These are phyloP conservation scores for Holtermanniella nyarrowii DNA, from an alignment of 768 basidiomycete species.

Conservation along the genomic window DNA sequence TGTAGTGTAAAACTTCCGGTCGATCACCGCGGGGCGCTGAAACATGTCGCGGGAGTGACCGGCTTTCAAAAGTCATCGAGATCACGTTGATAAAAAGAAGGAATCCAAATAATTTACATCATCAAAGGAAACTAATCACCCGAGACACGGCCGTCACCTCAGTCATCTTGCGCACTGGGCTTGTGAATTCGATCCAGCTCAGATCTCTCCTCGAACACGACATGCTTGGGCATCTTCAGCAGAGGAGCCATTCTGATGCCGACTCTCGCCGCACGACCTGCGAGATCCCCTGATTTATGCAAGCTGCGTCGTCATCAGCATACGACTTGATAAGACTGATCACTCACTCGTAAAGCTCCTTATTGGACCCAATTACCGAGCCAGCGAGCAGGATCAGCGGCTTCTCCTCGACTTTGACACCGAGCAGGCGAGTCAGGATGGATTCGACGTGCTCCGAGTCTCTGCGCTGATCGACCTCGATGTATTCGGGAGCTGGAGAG, in stretches of 20 bases:
- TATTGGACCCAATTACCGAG: not conserved
- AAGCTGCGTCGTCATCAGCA: not conserved
- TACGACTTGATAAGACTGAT: not conserved
- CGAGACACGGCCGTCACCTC: no score
- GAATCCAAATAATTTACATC: no score
- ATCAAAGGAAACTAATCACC: no score
- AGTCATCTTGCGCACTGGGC: no score
- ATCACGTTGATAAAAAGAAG: no score
- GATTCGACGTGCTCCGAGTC: slow-evolving; percentile 11
- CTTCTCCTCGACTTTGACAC: slow-evolving; percentile 1
- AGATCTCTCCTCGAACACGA: not conserved
- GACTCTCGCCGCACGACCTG: not conserved
- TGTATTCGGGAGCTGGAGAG: slow-evolving; percentile 18
- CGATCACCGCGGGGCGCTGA: no score
- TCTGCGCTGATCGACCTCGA: slow-evolving; percentile 27
- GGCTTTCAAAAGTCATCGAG: no score
- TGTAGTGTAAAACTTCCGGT: no score
- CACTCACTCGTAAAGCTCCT: not conserved
- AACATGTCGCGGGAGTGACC: no score
- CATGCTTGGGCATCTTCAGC: not conserved
- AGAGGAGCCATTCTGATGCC: not conserved
- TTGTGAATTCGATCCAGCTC: no score
- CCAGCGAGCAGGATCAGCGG: slow-evolving; percentile 9
- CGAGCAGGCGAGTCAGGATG: slow-evolving; percentile 5
- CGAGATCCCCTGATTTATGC: not conserved